Evolutionary conservation across 2,329 filamentous ascomycete species (phyloP), one percentile per base, ranked within the genome.

Genomic region (Gaeumannomyces sp.): DNA sequence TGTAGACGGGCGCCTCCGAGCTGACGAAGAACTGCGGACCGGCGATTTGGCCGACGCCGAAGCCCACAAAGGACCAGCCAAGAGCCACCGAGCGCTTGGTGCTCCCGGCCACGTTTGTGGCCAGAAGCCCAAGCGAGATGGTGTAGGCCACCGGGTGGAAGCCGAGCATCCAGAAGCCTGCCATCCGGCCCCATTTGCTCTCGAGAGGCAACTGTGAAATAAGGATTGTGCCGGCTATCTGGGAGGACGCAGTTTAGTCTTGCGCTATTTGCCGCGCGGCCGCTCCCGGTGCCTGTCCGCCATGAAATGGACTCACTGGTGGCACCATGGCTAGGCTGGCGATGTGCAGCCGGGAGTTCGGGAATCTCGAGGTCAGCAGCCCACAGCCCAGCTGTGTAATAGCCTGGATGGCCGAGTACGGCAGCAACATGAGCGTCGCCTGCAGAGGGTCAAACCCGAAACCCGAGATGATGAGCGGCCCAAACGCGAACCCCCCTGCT

Each of bases 381-480:
- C 70, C 71, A 27, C 19, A 22, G 6, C 45, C 68, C 8, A 87
- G 71, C 0, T 85, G 75, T 0, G 83, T 79, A 0, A 84, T 68
- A 68, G 86, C 85, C 66, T 86, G 83, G 0, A 87, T 78, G 0
- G 80, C 83, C 27, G 83, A 84, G 22, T 83, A 84, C 0, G 85
- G 84, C 64, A 88, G 87, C 67, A 86, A 83, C 13, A 87, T 69
- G 67, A 68, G 68, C 65, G 68, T 67, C 13, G 67, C 72, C 66
- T 69, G 68, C 29, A 76, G 69, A 1, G 71, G 69, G 29, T 67
- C 68, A 62, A 72, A 73, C 10, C 74, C 74, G 62, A 76, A 72
- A 1, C 70, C 72, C 62, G 76, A 69, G 64, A 76, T 74, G 65
- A 76, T 69, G 62, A 22, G 53, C 27, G n/a, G 22, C 16, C 25